Base-by-base conservation (phyloP, 371 early-diverging fungal species). In the Haplosporangium sp. region DNA sequence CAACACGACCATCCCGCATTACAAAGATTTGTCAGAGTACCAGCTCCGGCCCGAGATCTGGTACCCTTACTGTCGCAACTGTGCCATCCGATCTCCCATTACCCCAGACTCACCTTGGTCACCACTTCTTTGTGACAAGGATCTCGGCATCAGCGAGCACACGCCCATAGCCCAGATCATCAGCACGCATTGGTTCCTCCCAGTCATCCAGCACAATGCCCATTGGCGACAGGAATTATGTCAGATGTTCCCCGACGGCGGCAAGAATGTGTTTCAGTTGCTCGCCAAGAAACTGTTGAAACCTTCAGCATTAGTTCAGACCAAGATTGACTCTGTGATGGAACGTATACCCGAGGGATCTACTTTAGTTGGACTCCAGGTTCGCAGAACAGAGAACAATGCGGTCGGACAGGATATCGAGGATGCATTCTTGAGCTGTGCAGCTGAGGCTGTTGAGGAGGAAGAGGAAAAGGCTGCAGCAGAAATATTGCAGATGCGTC, bases 31-130 rank as follows among this genome's bases (percentile, higher is more conserved):
- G 5, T 16, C 29, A 4, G 55, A 46, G 5, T 76, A 70, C 67
- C 67, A 71, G 14, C 20, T 48, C 36, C 71, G 61, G 41, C 56
- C 59, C 16, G 67, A 71, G 16, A 64, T 71, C 46, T 77, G 79
- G 79, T 77, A 64, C n/a, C 72, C 79, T 0, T 77, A 77, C 45
- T 77, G 79, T 52, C 79, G 79, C 43, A 68, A 68, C 37, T 77
- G 79, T 48, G 72, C 73, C 7, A 53, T 77, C 41, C 79, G 79
- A 0, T 45, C 55, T 1, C 54, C 79, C 45, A 71, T 77, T 68
- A 53, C 48, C 8, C 61, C 72, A 1, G 60, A 67, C 9, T 77
- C 79, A 1, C 42, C 65, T 0, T 77, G 79, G 79, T 77, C 79
- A 12, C 11, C 57, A 0, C 40, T 77, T 0, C 58, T 77, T 29